phyloP scores from a whole-genome alignment of 2,329 filamentous ascomycete genomes.

The Verticillium klebahnii region DNA sequence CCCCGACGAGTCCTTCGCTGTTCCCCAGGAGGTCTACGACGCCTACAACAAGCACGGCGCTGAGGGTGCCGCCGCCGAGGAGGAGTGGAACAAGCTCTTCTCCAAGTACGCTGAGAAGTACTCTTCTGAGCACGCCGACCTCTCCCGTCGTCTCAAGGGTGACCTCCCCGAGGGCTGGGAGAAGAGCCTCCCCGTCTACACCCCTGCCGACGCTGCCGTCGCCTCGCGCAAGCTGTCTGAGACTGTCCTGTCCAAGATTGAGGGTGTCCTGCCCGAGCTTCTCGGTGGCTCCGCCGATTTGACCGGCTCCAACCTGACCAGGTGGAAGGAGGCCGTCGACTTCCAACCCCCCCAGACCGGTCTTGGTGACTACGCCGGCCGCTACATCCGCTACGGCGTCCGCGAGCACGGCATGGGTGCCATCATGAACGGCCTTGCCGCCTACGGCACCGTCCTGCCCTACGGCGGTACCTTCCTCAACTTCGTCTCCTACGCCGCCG shows the following conservation, averaged over 20 bases:
- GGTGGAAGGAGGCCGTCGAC: conserved; percentile 95
- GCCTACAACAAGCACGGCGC: conserved; percentile 78
- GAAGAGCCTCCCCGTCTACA: conserved; percentile 88
- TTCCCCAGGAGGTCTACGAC: conserved; percentile 94
- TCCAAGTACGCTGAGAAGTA: conserved; percentile 78
- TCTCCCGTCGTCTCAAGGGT: conserved; percentile 72
- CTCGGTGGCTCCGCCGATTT: conserved; percentile 95
- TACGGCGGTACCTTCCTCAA: conserved; percentile 97
- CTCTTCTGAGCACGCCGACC: conserved; percentile 74
- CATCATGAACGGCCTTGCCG: conserved; percentile 91
- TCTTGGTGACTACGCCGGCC: conserved; percentile 84
- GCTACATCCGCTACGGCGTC: conserved; percentile 90
- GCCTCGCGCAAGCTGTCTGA: conserved; percentile 97
- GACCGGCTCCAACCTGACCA: conserved; percentile 97
- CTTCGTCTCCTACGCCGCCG: conserved; percentile 97
- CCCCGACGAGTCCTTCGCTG: conserved; percentile 86
- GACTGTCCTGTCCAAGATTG: conserved; percentile 83
- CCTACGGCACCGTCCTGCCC: conserved; percentile 92
- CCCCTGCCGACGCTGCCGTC: conserved; percentile 74
- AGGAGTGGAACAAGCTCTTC: conserved; percentile 93
- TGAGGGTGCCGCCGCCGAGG: conserved; percentile 81
- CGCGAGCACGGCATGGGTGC: conserved; percentile 90
- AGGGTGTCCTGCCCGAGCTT: conserved; percentile 79
- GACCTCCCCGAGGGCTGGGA: conserved; percentile 96
- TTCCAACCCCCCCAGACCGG: conserved; percentile 88